Evolutionary conservation across 2,329 filamentous ascomycete species (phyloP).

Genomic region (Cordyceps tenuipes): DNA sequence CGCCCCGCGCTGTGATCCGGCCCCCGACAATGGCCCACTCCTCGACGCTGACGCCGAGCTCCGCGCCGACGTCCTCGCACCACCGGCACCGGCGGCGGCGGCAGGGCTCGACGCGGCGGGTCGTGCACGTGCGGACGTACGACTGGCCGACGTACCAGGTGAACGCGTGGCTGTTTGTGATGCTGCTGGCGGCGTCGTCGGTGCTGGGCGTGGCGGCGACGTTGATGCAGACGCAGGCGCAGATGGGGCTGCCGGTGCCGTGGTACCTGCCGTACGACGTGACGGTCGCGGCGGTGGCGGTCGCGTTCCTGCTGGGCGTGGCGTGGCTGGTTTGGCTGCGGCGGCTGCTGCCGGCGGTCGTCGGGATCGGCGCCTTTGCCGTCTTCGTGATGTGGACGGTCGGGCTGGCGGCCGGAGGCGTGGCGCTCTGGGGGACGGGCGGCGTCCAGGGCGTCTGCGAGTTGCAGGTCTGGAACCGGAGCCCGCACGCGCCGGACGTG

Average conservation of each 20-base stretch:
- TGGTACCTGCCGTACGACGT: slow-evolving; percentile 65
- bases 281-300: slow-evolving; percentile 47
- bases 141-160: slow-evolving; percentile 62
- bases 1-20: no score
- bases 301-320: slow-evolving; percentile 58
- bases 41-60: slow-evolving; percentile 31
- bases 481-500: slow-evolving; percentile 41
- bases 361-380: slow-evolving; percentile 57
- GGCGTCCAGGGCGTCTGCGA: slow-evolving; percentile 53
- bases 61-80: slow-evolving; percentile 33
- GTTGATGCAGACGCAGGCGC: slow-evolving; percentile 51
- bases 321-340: slow-evolving; percentile 55
- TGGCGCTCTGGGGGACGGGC: slow-evolving; percentile 55
- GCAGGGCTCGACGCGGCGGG: slow-evolving; percentile 17
- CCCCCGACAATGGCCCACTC: slow-evolving; percentile 19
- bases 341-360: slow-evolving; percentile 52
- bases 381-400: slow-evolving; percentile 62
- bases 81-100: slow-evolving; percentile 7
- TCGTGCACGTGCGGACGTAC: slow-evolving; percentile 47
- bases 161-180: slow-evolving; percentile 59
- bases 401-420: slow-evolving; percentile 51
- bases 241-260: slow-evolving; percentile 45
- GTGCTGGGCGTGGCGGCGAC: slow-evolving; percentile 54
- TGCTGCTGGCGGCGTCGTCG: slow-evolving; percentile 49
- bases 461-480: slow-evolving; percentile 44